Evolutionary conservation across 352 stramenopile species (phyloP), one percentile per base, ranked within the genome.

Genomic region (Nothophytophthora sp.): DNA sequence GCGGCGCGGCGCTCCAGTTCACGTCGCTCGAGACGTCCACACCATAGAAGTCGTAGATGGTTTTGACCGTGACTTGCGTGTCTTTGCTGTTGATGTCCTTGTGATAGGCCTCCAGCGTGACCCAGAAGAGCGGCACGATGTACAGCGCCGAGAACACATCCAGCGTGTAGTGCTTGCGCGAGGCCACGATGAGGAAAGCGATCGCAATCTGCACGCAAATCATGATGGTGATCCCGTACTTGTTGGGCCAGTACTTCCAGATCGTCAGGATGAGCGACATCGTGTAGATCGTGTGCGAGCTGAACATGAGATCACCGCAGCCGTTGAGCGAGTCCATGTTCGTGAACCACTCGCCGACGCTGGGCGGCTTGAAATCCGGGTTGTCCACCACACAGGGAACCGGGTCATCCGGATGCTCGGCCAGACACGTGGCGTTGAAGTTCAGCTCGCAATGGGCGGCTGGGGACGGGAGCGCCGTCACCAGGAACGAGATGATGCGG

Each of bases 271-370:
- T 95, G 40, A 96, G 77, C 52, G 85, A 88, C 66, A 96, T 57
- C 4, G 86, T 95, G 81, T 95, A 96, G 60, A 96, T 97, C 18
- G 86, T 97, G 70, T 97, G 89, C 25, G 84, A 96, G 58, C 85
- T 96, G 57, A 96, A 97, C 86, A 97, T 96, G 48, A 97, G 70
- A 56, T 97, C 89, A 28, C 89, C 89, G 41, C 89, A 97, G 43
- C 85, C 83, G 19, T 90, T 90, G 35, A 95, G 66, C n/a, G 80
- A 76, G 40, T 92, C 81, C 35, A 95, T 64, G 33, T 85, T 70
- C 30, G 70, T 81, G 47, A 95, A 91, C 40, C 84, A 69, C 54
- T 92, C 54, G 32, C 43, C 28, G 0, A 53, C 55, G 0, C 28
- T 48, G 11, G 85, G 85, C 24, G 85, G 78, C 29, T 86, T 71